Evolutionary conservation across 306 rosid genomes (phyloP).

Genomic region (Dryas alaskensis): DNA sequence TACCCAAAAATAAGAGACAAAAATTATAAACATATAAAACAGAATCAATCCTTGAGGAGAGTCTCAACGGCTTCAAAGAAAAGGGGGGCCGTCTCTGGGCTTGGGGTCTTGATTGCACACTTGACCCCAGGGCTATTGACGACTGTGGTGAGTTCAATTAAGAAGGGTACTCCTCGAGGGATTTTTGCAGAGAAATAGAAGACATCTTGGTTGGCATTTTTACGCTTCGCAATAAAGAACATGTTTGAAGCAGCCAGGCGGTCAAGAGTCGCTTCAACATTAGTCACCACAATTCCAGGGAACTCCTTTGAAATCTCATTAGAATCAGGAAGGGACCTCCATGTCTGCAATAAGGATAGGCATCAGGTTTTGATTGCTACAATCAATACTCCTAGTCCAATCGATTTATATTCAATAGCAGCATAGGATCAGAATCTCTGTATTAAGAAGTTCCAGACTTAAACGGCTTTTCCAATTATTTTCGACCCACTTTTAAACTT

Average conservation of each 20-base stretch:
- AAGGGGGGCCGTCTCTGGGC: slow-evolving; percentile 72
- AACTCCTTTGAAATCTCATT: slow-evolving; percentile 87
- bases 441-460: background rate
- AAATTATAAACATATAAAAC: slow-evolving; percentile 21
- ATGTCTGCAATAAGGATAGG: slow-evolving; percentile 56
- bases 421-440: slow-evolving; percentile 1
- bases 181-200: slow-evolving; percentile 88
- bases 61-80: slow-evolving; percentile 82
- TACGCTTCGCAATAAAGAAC: slow-evolving; percentile 93
- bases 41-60: slow-evolving; percentile 58
- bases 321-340: slow-evolving; percentile 98
- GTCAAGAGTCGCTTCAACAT: slow-evolving; percentile 63
- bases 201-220: slow-evolving; percentile 88
- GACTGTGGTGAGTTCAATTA: slow-evolving; percentile 73
- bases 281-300: slow-evolving; percentile 51
- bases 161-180: slow-evolving; percentile 74
- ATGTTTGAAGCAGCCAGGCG: slow-evolving; percentile 66
- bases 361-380: slow-evolving; percentile 20
- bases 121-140: slow-evolving; percentile 75
- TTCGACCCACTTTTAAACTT: background rate
- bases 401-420: slow-evolving; percentile 1
- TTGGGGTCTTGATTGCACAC: slow-evolving; percentile 92
- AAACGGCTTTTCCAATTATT: background rate
- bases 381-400: background rate
- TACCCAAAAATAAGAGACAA: slow-evolving; percentile 27